Evolutionary conservation across 495 filamentous ascomycete species (phyloP).

Genomic region (Talaromyces nanjingensis): DNA sequence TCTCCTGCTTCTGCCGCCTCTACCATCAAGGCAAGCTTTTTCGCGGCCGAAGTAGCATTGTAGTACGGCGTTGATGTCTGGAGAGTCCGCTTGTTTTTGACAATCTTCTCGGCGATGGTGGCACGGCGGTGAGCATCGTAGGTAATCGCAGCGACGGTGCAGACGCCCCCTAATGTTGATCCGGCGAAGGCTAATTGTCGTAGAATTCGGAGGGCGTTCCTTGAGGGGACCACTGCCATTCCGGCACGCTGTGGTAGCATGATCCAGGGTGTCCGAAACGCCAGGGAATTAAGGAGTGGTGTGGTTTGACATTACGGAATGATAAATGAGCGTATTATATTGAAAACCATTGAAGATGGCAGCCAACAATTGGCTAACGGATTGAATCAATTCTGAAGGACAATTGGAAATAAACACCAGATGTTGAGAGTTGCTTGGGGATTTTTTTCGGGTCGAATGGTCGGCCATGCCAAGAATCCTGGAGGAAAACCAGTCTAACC

Average conservation of each 20-base stretch:
- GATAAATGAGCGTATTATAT: neutral
- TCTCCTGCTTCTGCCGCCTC: constrained; percentile 37
- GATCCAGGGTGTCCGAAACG: neutral
- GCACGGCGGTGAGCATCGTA: constrained; percentile 38
- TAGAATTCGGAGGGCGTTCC: constrained; percentile 39
- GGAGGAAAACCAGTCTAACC: neutral
- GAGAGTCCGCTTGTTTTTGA: constrained; percentile 37
- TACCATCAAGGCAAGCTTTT: constrained; percentile 31
- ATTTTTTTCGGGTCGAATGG: constrained; percentile 1
- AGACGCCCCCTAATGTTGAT: constrained; percentile 33
- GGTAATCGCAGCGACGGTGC: constrained; percentile 33
- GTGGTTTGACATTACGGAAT: constrained; percentile 3
- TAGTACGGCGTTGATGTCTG: constrained; percentile 39
- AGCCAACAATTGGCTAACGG: neutral
- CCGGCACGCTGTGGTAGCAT: constrained; percentile 8
- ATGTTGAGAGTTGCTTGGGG: neutral
- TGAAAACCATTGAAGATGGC: neutral
- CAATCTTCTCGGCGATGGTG: constrained; percentile 33
- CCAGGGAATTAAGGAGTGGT: neutral
- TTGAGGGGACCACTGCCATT: constrained; percentile 33
- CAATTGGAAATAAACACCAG: neutral
- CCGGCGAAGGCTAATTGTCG: constrained; percentile 37
- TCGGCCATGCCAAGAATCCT: constrained; percentile 1
- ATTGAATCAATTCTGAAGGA: neutral
- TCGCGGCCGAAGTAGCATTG: constrained; percentile 37